Evolutionary conservation across 2,329 filamentous ascomycete genomes (phyloP).

Genomic region (Chrysosporium keratinophilum): DNA sequence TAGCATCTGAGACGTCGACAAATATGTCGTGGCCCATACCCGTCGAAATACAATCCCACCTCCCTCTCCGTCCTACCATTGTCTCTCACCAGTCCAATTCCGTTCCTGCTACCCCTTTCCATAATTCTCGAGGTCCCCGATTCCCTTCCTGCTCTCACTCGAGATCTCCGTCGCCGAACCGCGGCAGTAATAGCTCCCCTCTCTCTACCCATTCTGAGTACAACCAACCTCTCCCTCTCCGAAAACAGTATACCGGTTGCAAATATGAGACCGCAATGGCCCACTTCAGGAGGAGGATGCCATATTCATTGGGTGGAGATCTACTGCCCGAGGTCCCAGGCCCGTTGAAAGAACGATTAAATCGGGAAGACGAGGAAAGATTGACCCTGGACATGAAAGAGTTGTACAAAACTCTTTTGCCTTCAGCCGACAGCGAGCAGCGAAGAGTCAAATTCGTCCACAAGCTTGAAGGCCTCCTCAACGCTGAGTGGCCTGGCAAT

Average conservation of each 20-base stretch:
- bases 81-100: conserved; percentile 67
- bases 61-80: conserved; percentile 40
- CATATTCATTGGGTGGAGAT: conserved; percentile 80
- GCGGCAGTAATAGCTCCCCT: conserved; percentile 63
- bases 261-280: conserved; percentile 81
- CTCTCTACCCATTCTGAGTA: conserved; percentile 85
- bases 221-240: conserved; percentile 59
- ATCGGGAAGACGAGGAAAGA: conserved; percentile 61
- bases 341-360: conserved; percentile 58
- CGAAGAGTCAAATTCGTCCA: conserved; percentile 65
- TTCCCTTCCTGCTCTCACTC: conserved; percentile 54
- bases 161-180: conserved; percentile 68
- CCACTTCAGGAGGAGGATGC: conserved; percentile 73
- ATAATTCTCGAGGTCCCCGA: conserved; percentile 65
- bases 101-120: conserved; percentile 85
- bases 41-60: conserved; percentile 26
- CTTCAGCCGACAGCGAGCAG: conserved; percentile 66
- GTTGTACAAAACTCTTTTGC: conserved; percentile 74
- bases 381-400: conserved; percentile 74
- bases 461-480: conserved; percentile 81
- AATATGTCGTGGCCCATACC: conserved; percentile 35
- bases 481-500: conserved; percentile 81
- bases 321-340: conserved; percentile 59
- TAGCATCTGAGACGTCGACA: conserved; percentile 32
- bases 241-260: conserved; percentile 59